Evolutionary conservation across 2,329 filamentous ascomycete genomes (phyloP), one percentile per base, ranked within the genome.

Genomic region (Aspergillus sp.): DNA sequence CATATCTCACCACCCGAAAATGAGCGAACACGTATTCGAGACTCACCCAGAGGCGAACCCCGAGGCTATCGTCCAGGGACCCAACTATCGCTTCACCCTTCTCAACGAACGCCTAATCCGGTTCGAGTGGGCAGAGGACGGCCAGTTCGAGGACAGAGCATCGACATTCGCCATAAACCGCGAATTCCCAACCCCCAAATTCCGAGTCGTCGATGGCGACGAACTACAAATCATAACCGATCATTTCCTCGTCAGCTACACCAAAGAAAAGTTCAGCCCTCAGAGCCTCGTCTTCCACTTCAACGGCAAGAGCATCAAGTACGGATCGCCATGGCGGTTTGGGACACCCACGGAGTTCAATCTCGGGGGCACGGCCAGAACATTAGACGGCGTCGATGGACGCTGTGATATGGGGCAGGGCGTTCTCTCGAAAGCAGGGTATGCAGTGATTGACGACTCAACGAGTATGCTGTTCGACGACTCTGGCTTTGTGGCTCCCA

Each of bases 131-230:
- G 80, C 85, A 0, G 74, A 78, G 11, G 84, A 88, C 60, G 79
- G 81, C 49, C 66, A 74, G 35, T 88, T 88, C 63, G 86, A 88
- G 66, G 84, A 88, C 66, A 80, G 85, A 4, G 82, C 83, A 0
- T 87, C 84, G 0, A 82, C 82, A 9, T 85, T 88, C 66, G 86
- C 85, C n/a, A 75, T 84, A 56, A 81, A 84, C 61, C 77, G 85
- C 24, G 70, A 75, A 11, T 74, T 82, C 24, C 71, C 78, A 1
- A 77, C 81, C 0, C 79, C 79, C 0, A 66, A 79, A 43, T 85
- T 81, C 63, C 76, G 75, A 5, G 73, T 82, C 48, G 72, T 77
- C 54, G 79, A 86, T 19, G 71, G 70, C 12, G 70, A 78, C 2
- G 70, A 78, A 23, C 73, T 88, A 8, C 79, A 86, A 64, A 85